These are phyloP conservation scores for Puccinia novopanici DNA, from an alignment of 1,284 basidiomycete genomes.

Conservation along the genomic window DNA sequence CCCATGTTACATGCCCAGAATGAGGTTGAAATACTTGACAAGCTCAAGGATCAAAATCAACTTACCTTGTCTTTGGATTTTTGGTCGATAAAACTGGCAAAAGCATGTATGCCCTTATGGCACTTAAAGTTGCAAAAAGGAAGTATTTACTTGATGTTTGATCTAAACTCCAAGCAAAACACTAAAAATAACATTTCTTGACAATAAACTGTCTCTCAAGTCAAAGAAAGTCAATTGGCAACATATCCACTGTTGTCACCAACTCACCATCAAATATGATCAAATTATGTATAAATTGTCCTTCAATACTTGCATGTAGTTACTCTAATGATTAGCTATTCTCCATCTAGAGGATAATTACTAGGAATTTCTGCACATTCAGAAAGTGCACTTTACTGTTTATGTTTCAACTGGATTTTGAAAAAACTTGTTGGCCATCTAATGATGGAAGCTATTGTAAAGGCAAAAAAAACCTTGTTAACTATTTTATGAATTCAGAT, in stretches of 20 bases:
- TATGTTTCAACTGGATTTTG: not conserved
- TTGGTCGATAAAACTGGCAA: too few species aligned
- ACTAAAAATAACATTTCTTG: not conserved
- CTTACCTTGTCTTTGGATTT: too few species aligned
- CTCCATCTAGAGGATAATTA: constrained; percentile 1
- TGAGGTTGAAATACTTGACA: too few species aligned
- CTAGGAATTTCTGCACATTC: not conserved
- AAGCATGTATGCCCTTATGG: not conserved
- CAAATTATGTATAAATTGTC: not conserved
- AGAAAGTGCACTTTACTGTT: not conserved
- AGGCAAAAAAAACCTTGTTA: constrained; percentile 24
- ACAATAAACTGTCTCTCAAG: not conserved
- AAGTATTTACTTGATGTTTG: constrained; percentile 12
- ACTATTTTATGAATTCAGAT: constrained; percentile 15
- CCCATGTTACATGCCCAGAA: too few species aligned
- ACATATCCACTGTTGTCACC: not conserved
- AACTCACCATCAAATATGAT: constrained; percentile 18
- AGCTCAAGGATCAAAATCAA: too few species aligned
- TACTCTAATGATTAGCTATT: not conserved
- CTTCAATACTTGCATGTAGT: too few species aligned
- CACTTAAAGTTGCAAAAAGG: not conserved
- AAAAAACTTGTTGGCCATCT: constrained; percentile 17
- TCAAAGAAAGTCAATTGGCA: not conserved
- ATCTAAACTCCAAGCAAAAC: not conserved
- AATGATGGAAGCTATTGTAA: not conserved